These are phyloP conservation scores for Teunomyces kruisii DNA, from an alignment of 805 yeast species.

Conservation along the genomic window DNA sequence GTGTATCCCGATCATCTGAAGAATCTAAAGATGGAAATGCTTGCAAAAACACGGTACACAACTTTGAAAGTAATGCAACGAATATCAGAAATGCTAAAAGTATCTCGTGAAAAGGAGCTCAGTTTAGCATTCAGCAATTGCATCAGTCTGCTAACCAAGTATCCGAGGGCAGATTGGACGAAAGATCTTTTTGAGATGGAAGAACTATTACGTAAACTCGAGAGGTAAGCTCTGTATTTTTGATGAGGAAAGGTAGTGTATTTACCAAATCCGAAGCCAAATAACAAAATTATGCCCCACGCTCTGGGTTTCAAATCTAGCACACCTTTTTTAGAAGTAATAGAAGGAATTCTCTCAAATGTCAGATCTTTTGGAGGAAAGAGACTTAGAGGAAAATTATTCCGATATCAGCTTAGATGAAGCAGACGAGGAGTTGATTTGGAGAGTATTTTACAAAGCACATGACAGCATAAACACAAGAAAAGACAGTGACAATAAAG, in stretches of 20 bases:
- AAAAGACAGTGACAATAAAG: slow-evolving; percentile 6
- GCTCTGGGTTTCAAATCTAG: too few species aligned
- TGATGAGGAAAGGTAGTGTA: not conserved
- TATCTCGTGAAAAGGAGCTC: not conserved
- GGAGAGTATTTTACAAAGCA: slow-evolving; percentile 40
- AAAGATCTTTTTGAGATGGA: not conserved
- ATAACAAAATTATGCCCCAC: too few species aligned
- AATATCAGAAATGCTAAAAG: not conserved
- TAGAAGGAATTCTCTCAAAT: not conserved
- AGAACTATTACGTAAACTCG: not conserved
- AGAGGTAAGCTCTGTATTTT: not conserved
- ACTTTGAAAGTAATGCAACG: not conserved
- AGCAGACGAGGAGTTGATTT: slow-evolving; percentile 45
- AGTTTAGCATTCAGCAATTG: not conserved
- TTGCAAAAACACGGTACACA: slow-evolving; percentile 1
- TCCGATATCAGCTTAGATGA: slow-evolving; percentile 44
- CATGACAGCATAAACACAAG: slow-evolving; percentile 13
- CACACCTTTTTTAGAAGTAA: too few species aligned
- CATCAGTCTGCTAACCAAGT: not conserved
- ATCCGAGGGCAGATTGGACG: not conserved
- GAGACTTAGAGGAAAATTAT: slow-evolving; percentile 1
- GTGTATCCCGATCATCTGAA: not conserved
- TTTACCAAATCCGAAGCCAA: not conserved
- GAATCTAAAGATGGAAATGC: not conserved
- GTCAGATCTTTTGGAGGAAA: not conserved